Percentiles rank a stretch among this genome's conserved stretches.
These are phyloP conservation scores for Macrophomina tecta DNA, from an alignment of 2,329 filamentous ascomycete genomes.

Conservation along the genomic window DNA sequence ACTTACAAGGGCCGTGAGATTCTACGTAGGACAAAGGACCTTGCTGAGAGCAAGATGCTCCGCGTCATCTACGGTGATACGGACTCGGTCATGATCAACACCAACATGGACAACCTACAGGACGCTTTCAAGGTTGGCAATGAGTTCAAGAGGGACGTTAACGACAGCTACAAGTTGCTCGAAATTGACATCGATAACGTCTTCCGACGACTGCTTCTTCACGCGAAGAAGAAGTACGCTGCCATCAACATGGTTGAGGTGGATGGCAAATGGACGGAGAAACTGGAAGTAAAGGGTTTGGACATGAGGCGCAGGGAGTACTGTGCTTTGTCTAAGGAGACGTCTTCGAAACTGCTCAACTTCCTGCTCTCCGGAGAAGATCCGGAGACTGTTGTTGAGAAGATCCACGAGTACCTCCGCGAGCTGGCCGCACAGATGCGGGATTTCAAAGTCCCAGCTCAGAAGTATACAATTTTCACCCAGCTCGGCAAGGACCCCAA, in stretches of 20 bases:
- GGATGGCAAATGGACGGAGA: slow-evolving; percentile 88
- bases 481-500: slow-evolving; percentile 93
- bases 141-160: slow-evolving; percentile 94
- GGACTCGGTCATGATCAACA: slow-evolving; percentile 99
- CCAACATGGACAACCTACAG: slow-evolving; percentile 90
- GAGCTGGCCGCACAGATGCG: slow-evolving; percentile 88
- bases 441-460: slow-evolving; percentile 71
- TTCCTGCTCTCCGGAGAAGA: slow-evolving; percentile 95
- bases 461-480: slow-evolving; percentile 97
- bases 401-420: slow-evolving; percentile 91
- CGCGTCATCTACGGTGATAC: slow-evolving; percentile 99
- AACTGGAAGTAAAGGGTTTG: slow-evolving; percentile 96
- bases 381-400: slow-evolving; percentile 81
- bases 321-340: slow-evolving; percentile 93
- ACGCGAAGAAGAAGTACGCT: slow-evolving; percentile 99
- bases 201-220: slow-evolving; percentile 88
- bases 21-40: slow-evolving; percentile 90
- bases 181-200: slow-evolving; percentile 99
- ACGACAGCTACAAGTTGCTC: slow-evolving; percentile 87
- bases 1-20: slow-evolving; percentile 98
- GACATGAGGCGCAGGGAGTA: slow-evolving; percentile 99
- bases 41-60: slow-evolving; percentile 88
- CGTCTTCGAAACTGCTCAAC: slow-evolving; percentile 85
- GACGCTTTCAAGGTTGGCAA: slow-evolving; percentile 90
- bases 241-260: slow-evolving; percentile 91